Percentiles rank a stretch among this genome's conserved stretches.
These are phyloP conservation scores for Pyrenochaeta sp. DNA, from an alignment of 2,329 filamentous ascomycete species.

Conservation along the genomic window DNA sequence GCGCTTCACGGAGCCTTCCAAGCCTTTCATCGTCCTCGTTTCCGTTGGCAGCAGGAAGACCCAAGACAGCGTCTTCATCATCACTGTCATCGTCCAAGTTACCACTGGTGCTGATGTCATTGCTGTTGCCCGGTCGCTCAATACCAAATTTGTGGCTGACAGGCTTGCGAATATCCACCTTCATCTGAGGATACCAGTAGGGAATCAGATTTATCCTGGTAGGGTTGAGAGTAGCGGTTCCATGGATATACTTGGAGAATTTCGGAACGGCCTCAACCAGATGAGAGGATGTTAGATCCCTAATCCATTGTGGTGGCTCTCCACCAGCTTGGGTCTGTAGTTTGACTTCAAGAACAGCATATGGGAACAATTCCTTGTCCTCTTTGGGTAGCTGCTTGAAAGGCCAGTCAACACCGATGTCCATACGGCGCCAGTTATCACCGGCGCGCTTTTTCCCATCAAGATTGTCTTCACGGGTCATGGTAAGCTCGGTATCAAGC, in stretches of 20 bases:
- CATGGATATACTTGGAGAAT: slow-evolving; percentile 99
- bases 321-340: slow-evolving; percentile 95
- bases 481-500: slow-evolving; percentile 92
- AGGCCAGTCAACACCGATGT: slow-evolving; percentile 95
- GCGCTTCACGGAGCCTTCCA: slow-evolving; percentile 58
- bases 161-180: slow-evolving; percentile 95
- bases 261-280: slow-evolving; percentile 98
- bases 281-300: slow-evolving; percentile 89
- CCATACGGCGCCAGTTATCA: slow-evolving; percentile 94
- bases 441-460: slow-evolving; percentile 79
- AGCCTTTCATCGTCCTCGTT: slow-evolving; percentile 54
- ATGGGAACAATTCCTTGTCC: slow-evolving; percentile 91
- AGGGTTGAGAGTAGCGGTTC: slow-evolving; percentile 86
- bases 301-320: slow-evolving; percentile 95
- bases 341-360: slow-evolving; percentile 96
- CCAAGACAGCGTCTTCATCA: slow-evolving; percentile 56
- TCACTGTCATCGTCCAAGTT: slow-evolving; percentile 79
- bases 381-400: slow-evolving; percentile 86
- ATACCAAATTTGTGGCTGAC: slow-evolving; percentile 90
- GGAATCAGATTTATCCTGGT: slow-evolving; percentile 87
- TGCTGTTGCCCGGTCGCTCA: slow-evolving; percentile 76
- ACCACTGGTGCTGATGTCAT: slow-evolving; percentile 77
- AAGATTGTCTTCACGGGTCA: slow-evolving; percentile 94
- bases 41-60: slow-evolving; percentile 33
- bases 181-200: slow-evolving; percentile 99